Base-by-base conservation (phyloP, 176 grass and related monocot species). In the Ensete glaucum region DNA sequence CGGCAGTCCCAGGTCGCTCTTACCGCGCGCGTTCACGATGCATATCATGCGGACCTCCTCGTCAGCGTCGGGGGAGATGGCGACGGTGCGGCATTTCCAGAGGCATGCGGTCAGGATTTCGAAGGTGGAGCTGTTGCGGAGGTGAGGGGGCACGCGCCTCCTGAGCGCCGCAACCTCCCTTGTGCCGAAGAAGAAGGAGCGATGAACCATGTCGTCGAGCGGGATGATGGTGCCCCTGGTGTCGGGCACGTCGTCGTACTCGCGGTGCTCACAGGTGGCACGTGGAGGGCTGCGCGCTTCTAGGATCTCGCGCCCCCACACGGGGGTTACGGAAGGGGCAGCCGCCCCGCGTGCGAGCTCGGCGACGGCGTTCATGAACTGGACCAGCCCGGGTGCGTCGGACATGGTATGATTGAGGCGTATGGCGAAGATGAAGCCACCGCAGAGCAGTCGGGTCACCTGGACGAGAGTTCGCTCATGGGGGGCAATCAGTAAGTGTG, bases 31-130 rank as follows among this genome's bases (percentile, higher is more conserved):
- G 78, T 80, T 90, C 1, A 88, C 93, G 52, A 88, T 76, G 81
- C 84, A 90, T 72, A 93, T 85, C 11, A 97, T 85, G 11, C 90
- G 83, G 83, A 97, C 87, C 80, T 84, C 94, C 84, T 98, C 88
- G 29, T 91, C 88, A 7, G 80, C 81, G 54, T 85, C 86, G 0
- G 88, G 75, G 8, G 83, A 76, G n/a, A 93, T 83, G 1, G 93
- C 93, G 10, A 48, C 68, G 0, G 94, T 97, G 69, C 94, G 88
- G 72, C 90, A 91, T 78, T 74, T 82, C 90, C 94, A 93, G 1
- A 93, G 82, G 57, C 84, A 86, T 0, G 90, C 94, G 0, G 88
- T 89, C 53, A 97, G 82, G 62, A 97, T 62, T 71, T 97, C 94
- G 83, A 97, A 97, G 34, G 85, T 93, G 85, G 83, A 85, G 69